These are phyloP conservation scores for Starmerella floris DNA, from an alignment of 805 yeast species.

Conservation along the genomic window DNA sequence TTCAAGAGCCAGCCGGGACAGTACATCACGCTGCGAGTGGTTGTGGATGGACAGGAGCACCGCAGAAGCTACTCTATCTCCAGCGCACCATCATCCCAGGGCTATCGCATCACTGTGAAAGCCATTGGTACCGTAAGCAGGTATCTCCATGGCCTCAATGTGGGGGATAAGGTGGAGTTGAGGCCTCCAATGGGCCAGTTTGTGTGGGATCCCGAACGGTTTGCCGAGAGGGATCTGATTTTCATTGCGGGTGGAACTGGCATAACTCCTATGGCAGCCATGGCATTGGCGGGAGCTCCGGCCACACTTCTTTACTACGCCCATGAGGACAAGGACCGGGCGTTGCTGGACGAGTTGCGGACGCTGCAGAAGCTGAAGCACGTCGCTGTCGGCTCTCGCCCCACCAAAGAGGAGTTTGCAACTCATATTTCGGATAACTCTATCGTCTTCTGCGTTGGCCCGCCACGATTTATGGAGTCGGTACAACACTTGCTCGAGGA, in stretches of 20 bases:
- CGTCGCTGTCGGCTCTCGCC: constrained; percentile 2
- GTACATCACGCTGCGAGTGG: constrained; percentile 31
- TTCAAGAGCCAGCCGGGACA: constrained; percentile 33
- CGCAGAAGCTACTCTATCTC: constrained; percentile 52
- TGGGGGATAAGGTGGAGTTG: constrained; percentile 38
- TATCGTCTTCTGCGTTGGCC: constrained; percentile 18
- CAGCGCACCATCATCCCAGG: constrained; percentile 26
- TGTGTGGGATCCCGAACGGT: not conserved
- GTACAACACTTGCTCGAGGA: constrained; percentile 6
- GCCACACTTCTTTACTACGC: constrained; percentile 28
- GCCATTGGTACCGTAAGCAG: constrained; percentile 25
- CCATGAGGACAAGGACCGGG: constrained; percentile 25
- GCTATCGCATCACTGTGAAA: constrained; percentile 46
- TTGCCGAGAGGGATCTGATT: constrained; percentile 29
- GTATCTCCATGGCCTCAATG: constrained; percentile 41
- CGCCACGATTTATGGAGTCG: constrained; percentile 19
- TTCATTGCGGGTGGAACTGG: constrained; percentile 55
- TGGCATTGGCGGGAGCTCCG: constrained; percentile 28
- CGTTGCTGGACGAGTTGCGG: constrained; percentile 11
- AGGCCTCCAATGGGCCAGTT: constrained; percentile 48
- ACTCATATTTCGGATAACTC: constrained; percentile 1
- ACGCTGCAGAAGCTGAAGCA: constrained; percentile 8
- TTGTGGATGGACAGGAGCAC: constrained; percentile 27
- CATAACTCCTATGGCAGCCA: constrained; percentile 49
- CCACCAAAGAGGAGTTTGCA: constrained; percentile 9